A percentile compares a stretch with the other conserved stretches of the same genome.
Conservation (phyloP, 257 asterid species). For the Fraxinus excelsior region DNA sequence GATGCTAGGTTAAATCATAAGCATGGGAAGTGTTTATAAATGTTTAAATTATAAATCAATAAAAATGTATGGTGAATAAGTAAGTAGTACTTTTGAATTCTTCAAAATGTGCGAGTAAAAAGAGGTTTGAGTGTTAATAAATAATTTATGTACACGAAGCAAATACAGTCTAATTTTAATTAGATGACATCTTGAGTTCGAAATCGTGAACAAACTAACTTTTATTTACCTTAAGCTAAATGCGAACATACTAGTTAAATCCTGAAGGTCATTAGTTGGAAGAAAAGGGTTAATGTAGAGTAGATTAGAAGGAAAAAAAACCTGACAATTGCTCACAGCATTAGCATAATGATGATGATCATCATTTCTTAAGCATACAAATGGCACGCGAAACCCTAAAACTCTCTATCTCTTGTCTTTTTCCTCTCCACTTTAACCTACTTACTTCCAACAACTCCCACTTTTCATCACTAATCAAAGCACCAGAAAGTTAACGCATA, state of each 20-base stretch:
- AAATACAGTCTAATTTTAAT: too few species aligned
- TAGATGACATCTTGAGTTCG: too few species aligned
- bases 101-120: too few species aligned
- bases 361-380: not conserved
- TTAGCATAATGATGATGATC: not conserved
- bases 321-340: not conserved
- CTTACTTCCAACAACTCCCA: conserved; percentile 1
- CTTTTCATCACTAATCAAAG: not conserved
- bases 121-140: too few species aligned
- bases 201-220: too few species aligned
- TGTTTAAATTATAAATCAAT: too few species aligned
- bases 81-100: too few species aligned
- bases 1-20: not conserved
- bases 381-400: conserved; percentile 5
- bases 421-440: conserved; percentile 7
- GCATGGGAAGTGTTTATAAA: too few species aligned
- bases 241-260: not conserved
- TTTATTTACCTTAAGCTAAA: too few species aligned
- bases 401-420: not conserved
- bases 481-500: not conserved
- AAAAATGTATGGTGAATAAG: too few species aligned
- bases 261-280: not conserved
- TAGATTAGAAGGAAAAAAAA: not conserved
- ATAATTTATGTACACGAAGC: too few species aligned
- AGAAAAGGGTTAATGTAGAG: not conserved